Evolutionary conservation across 495 filamentous ascomycete genomes (phyloP), one percentile per base, ranked within the genome.

Genomic region (Neurospora cerealis): DNA sequence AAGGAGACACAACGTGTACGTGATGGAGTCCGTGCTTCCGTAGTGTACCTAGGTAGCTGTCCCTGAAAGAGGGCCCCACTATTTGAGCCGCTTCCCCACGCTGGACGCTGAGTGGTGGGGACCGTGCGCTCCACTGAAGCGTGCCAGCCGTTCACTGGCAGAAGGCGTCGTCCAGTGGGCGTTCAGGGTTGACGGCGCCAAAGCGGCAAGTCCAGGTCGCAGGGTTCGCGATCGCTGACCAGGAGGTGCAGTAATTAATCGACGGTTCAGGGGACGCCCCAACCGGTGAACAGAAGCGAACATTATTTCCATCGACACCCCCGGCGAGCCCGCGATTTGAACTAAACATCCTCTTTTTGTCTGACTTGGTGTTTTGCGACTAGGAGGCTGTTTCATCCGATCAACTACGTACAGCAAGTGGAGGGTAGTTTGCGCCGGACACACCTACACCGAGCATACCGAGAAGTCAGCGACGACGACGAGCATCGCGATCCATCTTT

Each of bases 1-100:
- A 77, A 77, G 71, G 73, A 54, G 46, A 28, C 46, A 60, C 28
- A 66, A 66, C 54, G 54, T 66, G 54, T 15, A 66, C 28, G 54
- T 70, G 60, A 66, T 70, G 66, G 73, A 38, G 71, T 74, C 75
- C 71, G 39, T 72, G 73, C 75, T 73, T 66, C 38, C 10, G 54
- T 9, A n/a, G n/a, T n/a, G n/a, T n/a, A n/a, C n/a, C n/a, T n/a
- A n/a, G n/a, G n/a, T n/a, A 34, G 54, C 54, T 66, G 28, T 62
- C 54, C 28, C 54, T 62, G 54, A 66, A 32, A 15, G 5, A 17
- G 13, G 0, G 54, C 24, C 54, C 54, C 54, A 62, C 24, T 5
- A 32, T 32, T 66, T 66, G 54, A 66, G 54, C 54, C 54, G 54
- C 54, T 66, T 34, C 54, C 54, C 54, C 54, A 66, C 54, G 28